Evolutionary conservation across 2,329 filamentous ascomycete genomes (phyloP), one percentile per base, ranked within the genome.

Genomic region (Epichloe sp.): DNA sequence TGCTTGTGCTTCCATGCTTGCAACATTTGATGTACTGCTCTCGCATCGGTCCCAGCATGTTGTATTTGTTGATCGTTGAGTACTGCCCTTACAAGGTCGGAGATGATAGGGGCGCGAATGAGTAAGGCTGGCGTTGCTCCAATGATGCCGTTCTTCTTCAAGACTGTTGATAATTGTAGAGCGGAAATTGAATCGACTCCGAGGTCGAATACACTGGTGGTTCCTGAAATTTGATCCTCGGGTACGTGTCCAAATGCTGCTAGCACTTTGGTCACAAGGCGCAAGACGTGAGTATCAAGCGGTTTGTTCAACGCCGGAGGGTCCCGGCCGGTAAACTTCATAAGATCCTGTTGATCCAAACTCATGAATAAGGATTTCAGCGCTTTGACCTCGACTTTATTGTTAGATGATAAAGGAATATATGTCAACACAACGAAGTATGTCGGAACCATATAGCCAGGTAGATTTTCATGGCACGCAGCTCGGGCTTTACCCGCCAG

Each of bases 371-470:
- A 66, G 0, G 68, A 65, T 52, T 78, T 83, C 3, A 96, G 68
- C 37, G 74, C 72, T 60, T 85, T 91, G 6, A 76, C 74, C 59
- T 96, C 89, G 0, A 85, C 84, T 63, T 96, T 96, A 66, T 95
- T 95, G 64, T 95, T 96, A 6, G 86, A 72, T 1, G 88, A 94
- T 0, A 96, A 72, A 0, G 90, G 90, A 50, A 96, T 81, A 7
- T 71, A 74, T 0, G 81, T 76, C 7, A 95, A 68, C 3, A 77
- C 78, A 23, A 95, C 71, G 53, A 94, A 81, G 60, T 93, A 87
- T 0, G 88, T 90, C 0, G 90, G 91, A 2, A 96, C 79, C 90
- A 96, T 96, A 63, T 96, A 96, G 0, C 76, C 78, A 0, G 90
- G 86, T 3, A 96, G 74, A 21, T 73, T 79, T 2, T 77, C 71